These are phyloP conservation scores for Aureobasidium sp. DNA, from an alignment of 2,329 filamentous ascomycete genomes.

Conservation along the genomic window DNA sequence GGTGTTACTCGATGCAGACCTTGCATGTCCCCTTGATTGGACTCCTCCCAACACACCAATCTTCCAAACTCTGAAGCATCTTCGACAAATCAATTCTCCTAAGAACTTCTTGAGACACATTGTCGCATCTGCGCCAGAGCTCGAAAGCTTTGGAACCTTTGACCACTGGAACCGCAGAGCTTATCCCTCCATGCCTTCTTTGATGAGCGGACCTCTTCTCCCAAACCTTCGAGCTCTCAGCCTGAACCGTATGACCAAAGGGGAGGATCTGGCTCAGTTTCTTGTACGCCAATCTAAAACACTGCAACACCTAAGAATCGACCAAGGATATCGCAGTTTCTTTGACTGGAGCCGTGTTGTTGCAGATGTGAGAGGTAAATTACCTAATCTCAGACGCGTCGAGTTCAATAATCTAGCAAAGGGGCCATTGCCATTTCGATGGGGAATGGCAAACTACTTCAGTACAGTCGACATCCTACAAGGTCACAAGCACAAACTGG, in stretches of 20 bases:
- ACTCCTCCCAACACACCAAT: background rate
- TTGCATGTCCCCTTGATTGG: background rate
- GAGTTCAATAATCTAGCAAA: background rate
- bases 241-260: background rate
- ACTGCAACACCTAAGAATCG: background rate
- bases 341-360: background rate
- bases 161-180: accelerated
- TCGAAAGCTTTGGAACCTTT: background rate
- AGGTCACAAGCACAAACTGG: background rate
- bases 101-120: background rate
- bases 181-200: background rate
- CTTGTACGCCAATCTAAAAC: background rate
- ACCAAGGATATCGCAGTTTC: background rate
- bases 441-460: too few relatives aligned
- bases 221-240: background rate
- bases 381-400: background rate
- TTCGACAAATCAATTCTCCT: background rate
- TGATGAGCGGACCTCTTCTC: background rate
- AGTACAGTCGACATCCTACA: background rate
- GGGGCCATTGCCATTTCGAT: too few relatives aligned
- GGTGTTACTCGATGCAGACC: background rate
- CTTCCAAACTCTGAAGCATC: background rate
- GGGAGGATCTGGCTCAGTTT: background rate
- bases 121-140: background rate
- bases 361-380: background rate